Base-by-base conservation (phyloP, 306 rosid species). In the Citrullus mucosospermus region DNA sequence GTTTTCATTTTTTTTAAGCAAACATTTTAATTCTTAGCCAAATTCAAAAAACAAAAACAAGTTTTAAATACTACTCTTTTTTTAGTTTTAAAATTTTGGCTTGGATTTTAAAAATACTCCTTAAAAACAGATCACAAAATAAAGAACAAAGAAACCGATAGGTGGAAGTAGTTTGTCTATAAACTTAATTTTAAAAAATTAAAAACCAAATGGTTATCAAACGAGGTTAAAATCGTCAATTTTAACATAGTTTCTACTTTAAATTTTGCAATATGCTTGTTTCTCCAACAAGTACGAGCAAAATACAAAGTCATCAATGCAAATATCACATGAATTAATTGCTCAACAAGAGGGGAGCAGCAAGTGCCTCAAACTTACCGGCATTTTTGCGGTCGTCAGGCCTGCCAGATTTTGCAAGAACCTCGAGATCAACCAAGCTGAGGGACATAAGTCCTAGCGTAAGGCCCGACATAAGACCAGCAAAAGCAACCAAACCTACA, bases 351-450 rank as follows among this genome's bases (percentile, higher is more conserved):
- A n/a, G 3, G 55, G 17, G 75, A 11, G 36, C 4, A 38, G 8
- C 36, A 20, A 43, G 56, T 43, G 17, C 1, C 3, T 9, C 16
- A 43, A n/a, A 43, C 34, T 36, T 65, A 92, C 93, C 93, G 84
- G 98, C 97, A 84, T 86, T 20, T 17, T 84, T 93, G 78, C 80
- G 84, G 61, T 87, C 91, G 28, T 78, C 83, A 16, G 93, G 93
- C 65, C 63, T 80, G 20, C 97, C 97, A 3, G 91, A 82, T 81
- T 81, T 88, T 74, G 82, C 76, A 69, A 93, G 85, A 22, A 93
- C 92, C 87, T 91, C 98, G 44, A 93, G 98, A 84, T 93, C 93
- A 72, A 91, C 88, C 20, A 83, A 84, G 76, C 81, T 88, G 79
- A 88, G 87, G 13, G 97, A 91, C 82, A 91, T 65, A 53, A 93